A percentile compares a stretch with the other conserved stretches of the same genome.
phyloP scores from a whole-genome alignment of 2,329 filamentous ascomycete species.

The Tolypocladium inflatum region DNA sequence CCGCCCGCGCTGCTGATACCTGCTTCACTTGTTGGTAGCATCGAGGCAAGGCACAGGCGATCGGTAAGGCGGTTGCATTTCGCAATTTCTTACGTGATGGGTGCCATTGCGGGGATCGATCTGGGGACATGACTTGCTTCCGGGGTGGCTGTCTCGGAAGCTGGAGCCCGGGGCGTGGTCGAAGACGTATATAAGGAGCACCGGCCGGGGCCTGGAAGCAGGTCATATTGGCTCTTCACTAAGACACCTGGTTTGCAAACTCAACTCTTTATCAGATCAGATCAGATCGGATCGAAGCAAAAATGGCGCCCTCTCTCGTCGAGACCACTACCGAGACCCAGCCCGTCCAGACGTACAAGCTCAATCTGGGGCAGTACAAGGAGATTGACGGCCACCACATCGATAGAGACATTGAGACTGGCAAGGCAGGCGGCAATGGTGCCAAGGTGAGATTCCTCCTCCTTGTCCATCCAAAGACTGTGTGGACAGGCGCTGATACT shows the following conservation, averaged over 20 bases:
- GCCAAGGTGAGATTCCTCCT: slow-evolving; percentile 14
- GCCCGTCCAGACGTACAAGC: slow-evolving; percentile 9
- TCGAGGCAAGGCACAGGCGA: background rate
- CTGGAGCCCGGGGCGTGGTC: background rate
- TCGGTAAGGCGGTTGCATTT: background rate
- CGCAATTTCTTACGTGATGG: background rate
- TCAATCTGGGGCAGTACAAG: slow-evolving; percentile 19
- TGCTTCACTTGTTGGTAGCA: background rate
- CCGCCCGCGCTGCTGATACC: background rate
- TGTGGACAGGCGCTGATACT: slow-evolving; percentile 11
- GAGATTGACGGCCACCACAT: slow-evolving; percentile 16
- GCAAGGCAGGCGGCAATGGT: slow-evolving; percentile 14
- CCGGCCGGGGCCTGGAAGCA: no score
- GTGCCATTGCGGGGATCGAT: slow-evolving; percentile 1
- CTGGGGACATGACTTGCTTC: background rate
- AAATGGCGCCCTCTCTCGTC: slow-evolving; percentile 14
- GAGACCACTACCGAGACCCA: slow-evolving; percentile 6
- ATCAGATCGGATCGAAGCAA: background rate
- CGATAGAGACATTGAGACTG: slow-evolving; percentile 16
- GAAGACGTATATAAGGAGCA: background rate
- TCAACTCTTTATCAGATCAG: background rate
- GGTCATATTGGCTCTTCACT: no score
- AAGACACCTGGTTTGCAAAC: background rate
- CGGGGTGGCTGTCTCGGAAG: background rate
- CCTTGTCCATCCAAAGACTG: background rate